Evolutionary conservation across 202 grass and related monocot genomes (phyloP).

Genomic region (Schoenoplectus tabernaemontani): DNA sequence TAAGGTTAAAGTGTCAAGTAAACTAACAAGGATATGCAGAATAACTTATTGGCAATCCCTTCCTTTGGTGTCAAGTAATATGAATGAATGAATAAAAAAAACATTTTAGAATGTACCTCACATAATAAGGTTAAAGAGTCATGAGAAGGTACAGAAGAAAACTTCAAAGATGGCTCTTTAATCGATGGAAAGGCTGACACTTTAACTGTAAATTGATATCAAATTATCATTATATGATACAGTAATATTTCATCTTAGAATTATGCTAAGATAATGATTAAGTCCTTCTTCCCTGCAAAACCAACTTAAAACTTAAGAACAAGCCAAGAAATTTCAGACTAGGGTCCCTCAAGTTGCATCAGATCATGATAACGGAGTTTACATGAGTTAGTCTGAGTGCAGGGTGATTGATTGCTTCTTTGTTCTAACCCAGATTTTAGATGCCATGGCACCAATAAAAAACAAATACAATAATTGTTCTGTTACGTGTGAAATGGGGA

Average conservation of each 20-base stretch:
- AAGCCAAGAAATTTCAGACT: neutral
- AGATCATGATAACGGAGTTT: neutral
- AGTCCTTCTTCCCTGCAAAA: neutral
- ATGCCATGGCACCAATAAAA: neutral
- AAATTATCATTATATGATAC: neutral
- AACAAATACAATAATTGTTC: neutral
- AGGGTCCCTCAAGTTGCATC: neutral
- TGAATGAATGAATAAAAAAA: conserved; percentile 14
- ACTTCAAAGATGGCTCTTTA: conserved; percentile 69
- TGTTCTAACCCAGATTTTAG: neutral
- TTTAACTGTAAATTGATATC: conserved; percentile 60
- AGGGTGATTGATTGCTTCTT: neutral
- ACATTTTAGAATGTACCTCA: conserved; percentile 47
- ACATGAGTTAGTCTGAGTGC: neutral
- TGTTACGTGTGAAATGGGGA: neutral
- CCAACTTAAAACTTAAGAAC: neutral
- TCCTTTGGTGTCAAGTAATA: conserved; percentile 8
- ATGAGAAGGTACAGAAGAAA: conserved; percentile 34
- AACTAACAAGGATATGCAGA: conserved; percentile 29
- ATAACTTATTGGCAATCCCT: neutral
- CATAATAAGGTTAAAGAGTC: conserved; percentile 43
- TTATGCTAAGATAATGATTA: no score
- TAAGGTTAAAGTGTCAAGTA: conserved; percentile 23
- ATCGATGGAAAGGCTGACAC: conserved; percentile 73
- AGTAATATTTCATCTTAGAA: neutral